Conservation (phyloP, 768 basidiomycete species). For the Mycena indigotica region DNA sequence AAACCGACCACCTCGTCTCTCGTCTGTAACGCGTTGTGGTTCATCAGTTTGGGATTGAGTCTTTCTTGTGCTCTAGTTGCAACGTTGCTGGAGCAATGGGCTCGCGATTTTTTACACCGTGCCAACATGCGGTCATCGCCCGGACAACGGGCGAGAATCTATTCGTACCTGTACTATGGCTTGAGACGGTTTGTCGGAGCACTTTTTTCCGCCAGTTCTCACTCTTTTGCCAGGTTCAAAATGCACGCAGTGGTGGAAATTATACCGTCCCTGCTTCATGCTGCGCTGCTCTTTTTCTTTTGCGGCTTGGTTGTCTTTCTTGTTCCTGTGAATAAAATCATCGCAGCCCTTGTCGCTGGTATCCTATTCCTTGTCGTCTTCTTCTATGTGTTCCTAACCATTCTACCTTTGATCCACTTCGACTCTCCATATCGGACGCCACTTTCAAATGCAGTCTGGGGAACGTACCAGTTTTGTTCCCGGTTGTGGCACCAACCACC, state of each 20-base stretch:
- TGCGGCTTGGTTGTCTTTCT: slow-evolving; percentile 1
- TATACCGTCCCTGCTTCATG: slow-evolving; percentile 6
- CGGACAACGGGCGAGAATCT: too few relatives aligned
- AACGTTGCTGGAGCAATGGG: too few relatives aligned
- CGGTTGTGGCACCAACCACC: neutral
- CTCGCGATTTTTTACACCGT: too few relatives aligned
- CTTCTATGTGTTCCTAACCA: neutral
- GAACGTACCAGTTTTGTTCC: neutral
- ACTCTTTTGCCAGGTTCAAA: neutral
- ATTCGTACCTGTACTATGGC: too few relatives aligned
- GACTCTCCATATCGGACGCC: neutral
- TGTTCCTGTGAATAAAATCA: neutral
- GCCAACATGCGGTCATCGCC: too few relatives aligned
- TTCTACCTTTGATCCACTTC: neutral
- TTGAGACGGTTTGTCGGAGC: too few relatives aligned
- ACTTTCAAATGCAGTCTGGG: neutral
- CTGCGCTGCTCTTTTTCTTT: slow-evolving; percentile 6
- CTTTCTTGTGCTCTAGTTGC: too few relatives aligned
- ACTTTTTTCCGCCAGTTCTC: too few relatives aligned
- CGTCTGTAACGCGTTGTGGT: too few relatives aligned
- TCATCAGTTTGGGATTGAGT: too few relatives aligned
- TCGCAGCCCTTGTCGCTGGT: neutral
- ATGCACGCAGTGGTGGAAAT: slow-evolving; percentile 7
- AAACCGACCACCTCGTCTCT: too few relatives aligned
- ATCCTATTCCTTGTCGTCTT: neutral